These are phyloP conservation scores for Coemansia sp. DNA, from an alignment of 192 early-diverging fungal genomes.

Conservation along the genomic window DNA sequence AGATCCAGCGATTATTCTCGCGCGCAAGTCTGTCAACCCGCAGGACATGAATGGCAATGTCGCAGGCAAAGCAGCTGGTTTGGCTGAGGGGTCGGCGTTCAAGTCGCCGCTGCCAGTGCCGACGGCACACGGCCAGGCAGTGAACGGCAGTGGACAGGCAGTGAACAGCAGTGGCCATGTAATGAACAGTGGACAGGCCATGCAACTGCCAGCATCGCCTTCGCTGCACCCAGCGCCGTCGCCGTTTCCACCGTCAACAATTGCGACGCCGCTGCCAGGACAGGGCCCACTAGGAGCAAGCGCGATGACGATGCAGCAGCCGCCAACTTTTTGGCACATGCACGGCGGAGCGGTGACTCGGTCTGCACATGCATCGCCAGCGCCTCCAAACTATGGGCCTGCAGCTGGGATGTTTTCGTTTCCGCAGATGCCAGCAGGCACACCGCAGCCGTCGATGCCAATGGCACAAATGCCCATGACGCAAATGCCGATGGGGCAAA, in stretches of 20 bases:
- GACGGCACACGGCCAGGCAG: neutral
- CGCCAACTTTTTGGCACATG: conserved; percentile 27
- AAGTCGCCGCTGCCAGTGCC: conserved; percentile 39
- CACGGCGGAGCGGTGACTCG: conserved; percentile 17
- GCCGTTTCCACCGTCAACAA: conserved; percentile 50
- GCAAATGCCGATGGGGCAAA: conserved; percentile 1
- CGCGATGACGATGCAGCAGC: conserved; percentile 16
- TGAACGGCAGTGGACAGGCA: conserved; percentile 1
- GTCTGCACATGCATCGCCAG: conserved; percentile 45
- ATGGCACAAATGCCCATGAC: conserved; percentile 7
- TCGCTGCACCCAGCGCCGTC: conserved; percentile 40
- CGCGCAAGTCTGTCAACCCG: conserved; percentile 44
- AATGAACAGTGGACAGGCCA: neutral
- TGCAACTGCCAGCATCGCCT: conserved; percentile 28
- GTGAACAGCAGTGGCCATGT: conserved; percentile 2
- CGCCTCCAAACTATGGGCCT: conserved; percentile 20
- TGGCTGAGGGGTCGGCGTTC: conserved; percentile 14
- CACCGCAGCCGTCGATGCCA: conserved; percentile 15
- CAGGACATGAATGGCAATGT: conserved; percentile 10
- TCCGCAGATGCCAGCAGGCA: conserved; percentile 24
- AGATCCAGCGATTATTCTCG: conserved; percentile 46
- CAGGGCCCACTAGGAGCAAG: conserved; percentile 11
- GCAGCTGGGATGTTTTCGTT: conserved; percentile 36
- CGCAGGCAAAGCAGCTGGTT: neutral
- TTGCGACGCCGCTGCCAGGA: conserved; percentile 45